phyloP scores from a whole-genome alignment of 2,329 filamentous ascomycete genomes.

The Penicillium sp. region DNA sequence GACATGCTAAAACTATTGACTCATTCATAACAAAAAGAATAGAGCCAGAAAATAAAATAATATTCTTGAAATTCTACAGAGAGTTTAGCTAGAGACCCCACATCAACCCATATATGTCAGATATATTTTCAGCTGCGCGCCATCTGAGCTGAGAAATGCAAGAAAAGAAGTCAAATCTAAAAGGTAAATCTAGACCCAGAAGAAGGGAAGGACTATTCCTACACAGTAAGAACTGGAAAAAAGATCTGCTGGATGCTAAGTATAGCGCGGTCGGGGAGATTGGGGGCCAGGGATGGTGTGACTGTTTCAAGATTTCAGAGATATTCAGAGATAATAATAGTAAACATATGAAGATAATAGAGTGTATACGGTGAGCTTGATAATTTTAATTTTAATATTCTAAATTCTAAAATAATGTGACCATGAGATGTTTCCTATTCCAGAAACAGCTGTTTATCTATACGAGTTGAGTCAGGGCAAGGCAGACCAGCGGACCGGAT shows the following conservation, averaged over 20 bases:
- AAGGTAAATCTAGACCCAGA: background rate
- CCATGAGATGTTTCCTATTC: background rate
- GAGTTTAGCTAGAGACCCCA: background rate
- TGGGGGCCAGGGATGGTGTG: conserved; percentile 5
- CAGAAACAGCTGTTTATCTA: background rate
- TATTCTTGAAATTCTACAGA: background rate
- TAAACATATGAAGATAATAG: background rate
- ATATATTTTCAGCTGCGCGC: background rate
- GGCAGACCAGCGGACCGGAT: background rate
- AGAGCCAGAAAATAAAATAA: background rate
- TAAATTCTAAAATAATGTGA: background rate
- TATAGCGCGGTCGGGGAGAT: background rate
- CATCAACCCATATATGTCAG: background rate
- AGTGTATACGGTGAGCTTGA: background rate
- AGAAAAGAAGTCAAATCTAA: background rate
- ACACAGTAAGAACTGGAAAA: background rate
- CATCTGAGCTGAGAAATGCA: background rate
- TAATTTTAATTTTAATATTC: background rate
- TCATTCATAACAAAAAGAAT: background rate
- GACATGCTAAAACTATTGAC: background rate
- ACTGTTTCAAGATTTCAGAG: background rate
- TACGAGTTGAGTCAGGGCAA: conserved; percentile 7
- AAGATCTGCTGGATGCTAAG: conserved; percentile 2
- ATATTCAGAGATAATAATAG: background rate
- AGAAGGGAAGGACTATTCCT: background rate